Percentiles rank a stretch among this genome's conserved stretches.
phyloP scores from a whole-genome alignment of 208 protist species.

The Balamuthia mandrillaris region DNA sequence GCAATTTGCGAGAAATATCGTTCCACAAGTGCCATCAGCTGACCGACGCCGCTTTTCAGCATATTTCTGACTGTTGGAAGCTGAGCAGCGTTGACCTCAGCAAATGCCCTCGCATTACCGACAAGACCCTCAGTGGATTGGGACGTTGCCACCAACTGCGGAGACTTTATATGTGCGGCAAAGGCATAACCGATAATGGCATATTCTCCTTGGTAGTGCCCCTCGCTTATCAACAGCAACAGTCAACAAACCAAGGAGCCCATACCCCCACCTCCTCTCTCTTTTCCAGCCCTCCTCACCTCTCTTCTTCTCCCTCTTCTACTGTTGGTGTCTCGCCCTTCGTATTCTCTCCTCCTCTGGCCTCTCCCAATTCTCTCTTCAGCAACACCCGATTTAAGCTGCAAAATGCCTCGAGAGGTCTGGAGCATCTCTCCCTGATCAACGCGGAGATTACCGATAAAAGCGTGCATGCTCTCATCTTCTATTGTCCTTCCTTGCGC shows the following conservation, averaged over 20 bases:
- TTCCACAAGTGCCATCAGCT: background rate
- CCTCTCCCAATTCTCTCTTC: too few relatives aligned
- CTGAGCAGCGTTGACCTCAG: background rate
- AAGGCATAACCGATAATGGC: too few relatives aligned
- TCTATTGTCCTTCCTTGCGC: background rate
- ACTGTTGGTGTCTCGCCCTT: background rate
- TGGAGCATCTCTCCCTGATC: background rate
- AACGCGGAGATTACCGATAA: background rate
- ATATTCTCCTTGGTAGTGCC: background rate
- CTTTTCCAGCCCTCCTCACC: background rate
- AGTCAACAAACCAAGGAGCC: background rate
- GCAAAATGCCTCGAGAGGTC: too few relatives aligned
- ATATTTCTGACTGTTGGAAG: background rate
- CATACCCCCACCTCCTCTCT: background rate
- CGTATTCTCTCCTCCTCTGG: too few relatives aligned
- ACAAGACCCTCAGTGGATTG: background rate
- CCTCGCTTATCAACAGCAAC: background rate
- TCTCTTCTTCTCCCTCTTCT: background rate
- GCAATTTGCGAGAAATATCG: background rate
- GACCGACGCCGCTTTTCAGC: background rate
- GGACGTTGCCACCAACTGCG: background rate
- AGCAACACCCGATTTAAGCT: too few relatives aligned
- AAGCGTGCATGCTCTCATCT: background rate
- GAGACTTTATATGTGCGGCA: background rate
- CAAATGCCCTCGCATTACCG: background rate